These are phyloP conservation scores for Ambrosiella beaveri DNA, from an alignment of 2,329 filamentous ascomycete genomes.

Conservation along the genomic window DNA sequence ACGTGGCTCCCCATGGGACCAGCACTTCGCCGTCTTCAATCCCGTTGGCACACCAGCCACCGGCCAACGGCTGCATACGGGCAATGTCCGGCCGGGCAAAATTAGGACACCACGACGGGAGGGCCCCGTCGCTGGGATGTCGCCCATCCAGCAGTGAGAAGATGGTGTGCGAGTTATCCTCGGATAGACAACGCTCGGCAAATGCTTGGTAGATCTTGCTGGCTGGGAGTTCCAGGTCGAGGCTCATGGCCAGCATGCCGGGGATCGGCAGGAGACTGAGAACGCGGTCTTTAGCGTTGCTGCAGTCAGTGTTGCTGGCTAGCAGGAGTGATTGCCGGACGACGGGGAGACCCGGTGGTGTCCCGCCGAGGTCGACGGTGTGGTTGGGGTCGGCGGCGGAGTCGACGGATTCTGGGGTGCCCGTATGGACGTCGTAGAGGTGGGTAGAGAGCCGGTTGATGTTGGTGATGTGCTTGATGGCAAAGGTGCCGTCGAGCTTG, in stretches of 20 bases:
- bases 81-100: conserved; percentile 8
- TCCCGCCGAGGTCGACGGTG: neutral
- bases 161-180: conserved; percentile 8
- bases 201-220: conserved; percentile 7
- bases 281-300: conserved; percentile 6
- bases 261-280: conserved; percentile 8
- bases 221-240: conserved; percentile 1
- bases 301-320: conserved; percentile 7
- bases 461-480: conserved; percentile 6
- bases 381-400: conserved; percentile 2
- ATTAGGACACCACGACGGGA: conserved; percentile 12
- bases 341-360: neutral
- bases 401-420: conserved; percentile 1
- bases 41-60: conserved; percentile 10
- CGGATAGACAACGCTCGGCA: conserved; percentile 8
- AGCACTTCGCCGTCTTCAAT: conserved; percentile 6
- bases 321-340: conserved; percentile 6
- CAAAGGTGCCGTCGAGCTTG: conserved; percentile 9
- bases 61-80: neutral
- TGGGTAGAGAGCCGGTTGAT: conserved; percentile 4
- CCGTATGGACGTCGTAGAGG: conserved; percentile 2
- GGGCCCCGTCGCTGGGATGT: conserved; percentile 3
- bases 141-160: conserved; percentile 10
- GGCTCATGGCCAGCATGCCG: conserved; percentile 3
- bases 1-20: conserved; percentile 11